A percentile compares a stretch with the other conserved stretches of the same genome.
Conservation (phyloP, 2,329 filamentous ascomycete species). For the Apiospora malaysiana region DNA sequence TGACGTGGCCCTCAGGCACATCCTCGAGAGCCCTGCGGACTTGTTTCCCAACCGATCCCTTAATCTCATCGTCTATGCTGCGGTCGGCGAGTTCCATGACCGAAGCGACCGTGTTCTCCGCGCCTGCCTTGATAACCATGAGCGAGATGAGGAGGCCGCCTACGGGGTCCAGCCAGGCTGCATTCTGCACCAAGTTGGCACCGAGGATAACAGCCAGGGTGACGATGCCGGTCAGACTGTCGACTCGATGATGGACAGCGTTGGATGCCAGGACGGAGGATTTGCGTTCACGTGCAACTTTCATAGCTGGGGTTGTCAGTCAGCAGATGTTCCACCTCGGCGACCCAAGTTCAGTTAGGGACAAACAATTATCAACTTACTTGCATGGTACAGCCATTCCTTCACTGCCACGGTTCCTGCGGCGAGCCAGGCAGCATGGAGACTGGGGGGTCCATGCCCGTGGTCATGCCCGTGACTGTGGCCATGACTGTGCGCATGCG, state of each 20-base stretch:
- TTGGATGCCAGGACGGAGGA: constrained; percentile 96
- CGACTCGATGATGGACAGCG: constrained; percentile 93
- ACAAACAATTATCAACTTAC: constrained; percentile 63
- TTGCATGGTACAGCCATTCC: constrained; percentile 96
- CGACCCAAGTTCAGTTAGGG: not conserved
- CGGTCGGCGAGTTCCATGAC: constrained; percentile 91
- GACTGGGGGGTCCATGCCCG: constrained; percentile 74
- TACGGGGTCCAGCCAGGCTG: constrained; percentile 92
- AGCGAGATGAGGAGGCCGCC: constrained; percentile 91
- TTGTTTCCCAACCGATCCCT: constrained; percentile 71
- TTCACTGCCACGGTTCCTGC: constrained; percentile 89
- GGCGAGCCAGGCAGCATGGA: constrained; percentile 95
- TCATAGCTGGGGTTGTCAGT: constrained; percentile 71
- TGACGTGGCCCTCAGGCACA: constrained; percentile 59
- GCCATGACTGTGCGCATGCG: constrained; percentile 65
- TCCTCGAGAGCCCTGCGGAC: constrained; percentile 63
- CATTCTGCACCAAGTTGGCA: constrained; percentile 83
- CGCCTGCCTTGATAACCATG: constrained; percentile 91
- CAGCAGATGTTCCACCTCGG: not conserved
- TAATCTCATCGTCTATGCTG: constrained; percentile 84
- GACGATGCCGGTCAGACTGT: constrained; percentile 93
- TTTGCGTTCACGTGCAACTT: constrained; percentile 90
- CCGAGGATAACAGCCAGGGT: constrained; percentile 88
- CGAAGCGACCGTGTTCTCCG: constrained; percentile 81
- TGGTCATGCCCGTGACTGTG: constrained; percentile 71